A percentile compares a stretch with the other conserved stretches of the same genome.
Conservation (phyloP, 2,329 filamentous ascomycete species). For the Dactylellina leptospora region DNA sequence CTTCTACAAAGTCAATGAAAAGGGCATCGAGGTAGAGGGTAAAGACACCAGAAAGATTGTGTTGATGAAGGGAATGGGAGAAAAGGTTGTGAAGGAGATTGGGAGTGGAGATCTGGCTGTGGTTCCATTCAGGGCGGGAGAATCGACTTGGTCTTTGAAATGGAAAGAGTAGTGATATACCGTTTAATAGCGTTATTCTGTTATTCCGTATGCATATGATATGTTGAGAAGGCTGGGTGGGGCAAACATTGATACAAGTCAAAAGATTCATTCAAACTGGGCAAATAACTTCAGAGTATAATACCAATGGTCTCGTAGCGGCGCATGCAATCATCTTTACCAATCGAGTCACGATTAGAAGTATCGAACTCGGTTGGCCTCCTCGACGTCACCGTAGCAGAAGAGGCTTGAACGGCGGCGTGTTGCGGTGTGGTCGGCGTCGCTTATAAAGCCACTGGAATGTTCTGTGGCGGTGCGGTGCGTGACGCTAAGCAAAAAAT, state of each 20-base stretch:
- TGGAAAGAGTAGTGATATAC: conserved; percentile 61
- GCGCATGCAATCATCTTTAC: no score
- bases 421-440: neutral
- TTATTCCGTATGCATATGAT: no score
- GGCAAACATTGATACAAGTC: no score
- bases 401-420: neutral
- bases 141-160: conserved; percentile 68
- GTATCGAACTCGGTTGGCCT: no score
- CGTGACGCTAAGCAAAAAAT: conserved; percentile 51
- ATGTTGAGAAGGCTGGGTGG: no score
- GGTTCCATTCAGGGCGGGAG: conserved; percentile 72
- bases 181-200: no score
- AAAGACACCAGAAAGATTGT: conserved; percentile 61
- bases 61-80: conserved; percentile 66
- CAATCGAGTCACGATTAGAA: no score
- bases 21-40: conserved; percentile 56
- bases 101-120: conserved; percentile 67
- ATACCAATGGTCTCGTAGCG: neutral
- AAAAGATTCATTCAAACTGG: neutral
- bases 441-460: conserved; percentile 26
- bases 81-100: conserved; percentile 67
- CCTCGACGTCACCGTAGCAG: neutral
- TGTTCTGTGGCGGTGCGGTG: conserved; percentile 26
- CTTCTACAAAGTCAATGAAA: conserved; percentile 69
- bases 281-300: neutral